Conservation (phyloP, 495 filamentous ascomycete genomes). For the Pyrenula massariospora region DNA sequence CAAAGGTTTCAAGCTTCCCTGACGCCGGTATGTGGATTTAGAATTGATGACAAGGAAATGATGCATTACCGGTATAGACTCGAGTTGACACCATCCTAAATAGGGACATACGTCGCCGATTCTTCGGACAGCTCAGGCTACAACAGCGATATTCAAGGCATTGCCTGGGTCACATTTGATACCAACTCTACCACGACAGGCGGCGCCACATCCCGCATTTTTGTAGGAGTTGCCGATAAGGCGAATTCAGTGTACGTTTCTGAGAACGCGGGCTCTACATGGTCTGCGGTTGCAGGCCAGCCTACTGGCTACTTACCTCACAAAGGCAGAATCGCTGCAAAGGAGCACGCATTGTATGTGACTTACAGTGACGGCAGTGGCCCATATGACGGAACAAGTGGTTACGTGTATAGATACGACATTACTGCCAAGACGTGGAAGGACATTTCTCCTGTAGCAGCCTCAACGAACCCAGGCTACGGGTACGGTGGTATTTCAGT, state of each 20-base stretch:
- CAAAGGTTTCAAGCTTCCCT: conserved; percentile 47
- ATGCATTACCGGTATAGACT: background rate
- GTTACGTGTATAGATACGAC: conserved; percentile 39
- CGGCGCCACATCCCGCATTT: conserved; percentile 44
- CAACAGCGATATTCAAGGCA: conserved; percentile 36
- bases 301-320: conserved; percentile 41
- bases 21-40: conserved; percentile 20
- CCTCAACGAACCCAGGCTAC: conserved; percentile 20
- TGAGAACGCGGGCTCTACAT: conserved; percentile 37
- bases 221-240: conserved; percentile 40
- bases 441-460: conserved; percentile 39
- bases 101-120: conserved; percentile 29
- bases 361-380: conserved; percentile 44
- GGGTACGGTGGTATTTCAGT: conserved; percentile 46
- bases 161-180: conserved; percentile 45
- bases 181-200: conserved; percentile 30
- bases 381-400: conserved; percentile 40
- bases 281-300: conserved; percentile 33
- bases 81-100: background rate
- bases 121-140: conserved; percentile 23
- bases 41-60: background rate
- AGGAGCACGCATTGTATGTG: conserved; percentile 42
- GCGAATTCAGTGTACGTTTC: conserved; percentile 41
- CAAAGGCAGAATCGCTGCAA: conserved; percentile 39
- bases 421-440: conserved; percentile 35